Conservation (phyloP, 2,329 filamentous ascomycete genomes). For the Aureobasidium sp. region DNA sequence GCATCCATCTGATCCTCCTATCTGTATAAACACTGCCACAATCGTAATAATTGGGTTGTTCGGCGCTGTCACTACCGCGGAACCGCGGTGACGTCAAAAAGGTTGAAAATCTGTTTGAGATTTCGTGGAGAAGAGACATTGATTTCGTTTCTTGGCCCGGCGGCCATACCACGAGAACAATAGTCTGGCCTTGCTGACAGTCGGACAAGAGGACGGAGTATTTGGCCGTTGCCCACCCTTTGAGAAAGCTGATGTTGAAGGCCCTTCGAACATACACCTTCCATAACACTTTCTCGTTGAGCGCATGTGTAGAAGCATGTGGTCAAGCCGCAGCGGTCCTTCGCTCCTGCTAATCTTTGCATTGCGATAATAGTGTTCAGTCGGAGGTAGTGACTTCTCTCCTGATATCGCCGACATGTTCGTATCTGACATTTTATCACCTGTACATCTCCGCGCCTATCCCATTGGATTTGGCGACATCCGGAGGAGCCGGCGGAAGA, state of each 20-base stretch:
- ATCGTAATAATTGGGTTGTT: background rate
- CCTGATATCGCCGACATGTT: no score
- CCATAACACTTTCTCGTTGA: background rate
- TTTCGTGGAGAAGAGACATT: constrained; percentile 7
- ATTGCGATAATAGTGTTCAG: background rate
- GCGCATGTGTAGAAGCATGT: background rate
- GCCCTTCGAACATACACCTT: background rate
- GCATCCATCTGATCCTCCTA: background rate
- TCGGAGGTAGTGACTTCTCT: background rate
- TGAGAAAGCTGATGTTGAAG: background rate
- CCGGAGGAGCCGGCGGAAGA: background rate
- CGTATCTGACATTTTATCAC: background rate
- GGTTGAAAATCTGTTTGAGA: background rate
- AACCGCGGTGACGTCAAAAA: constrained; percentile 1
- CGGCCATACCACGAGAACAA: background rate
- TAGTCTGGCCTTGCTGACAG: background rate
- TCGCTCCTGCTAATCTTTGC: background rate
- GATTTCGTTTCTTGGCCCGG: background rate
- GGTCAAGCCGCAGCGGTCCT: background rate
- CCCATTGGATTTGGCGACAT: background rate
- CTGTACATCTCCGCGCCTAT: background rate
- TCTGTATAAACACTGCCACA: constrained; percentile 4
- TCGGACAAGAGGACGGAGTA: background rate
- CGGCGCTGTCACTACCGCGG: background rate
- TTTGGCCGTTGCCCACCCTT: background rate